A percentile compares a stretch with the other conserved stretches of the same genome.
These are phyloP conservation scores for Francoa sonchifolia DNA, from an alignment of 441 rosid species.

Conservation along the genomic window DNA sequence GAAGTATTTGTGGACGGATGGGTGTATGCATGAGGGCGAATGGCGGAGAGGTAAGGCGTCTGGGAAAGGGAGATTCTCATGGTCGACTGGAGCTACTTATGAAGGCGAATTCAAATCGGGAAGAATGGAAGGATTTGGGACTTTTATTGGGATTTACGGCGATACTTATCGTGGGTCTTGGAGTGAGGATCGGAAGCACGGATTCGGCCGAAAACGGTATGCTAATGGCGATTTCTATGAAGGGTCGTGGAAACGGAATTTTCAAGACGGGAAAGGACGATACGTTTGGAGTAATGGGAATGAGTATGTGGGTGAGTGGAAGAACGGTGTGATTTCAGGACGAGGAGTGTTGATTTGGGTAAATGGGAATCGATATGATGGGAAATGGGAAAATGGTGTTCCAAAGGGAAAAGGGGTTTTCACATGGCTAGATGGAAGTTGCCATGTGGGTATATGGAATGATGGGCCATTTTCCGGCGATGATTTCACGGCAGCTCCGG, in stretches of 20 bases:
- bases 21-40: slow-evolving; percentile 79
- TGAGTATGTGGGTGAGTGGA: slow-evolving; percentile 75
- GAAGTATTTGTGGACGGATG: slow-evolving; percentile 20
- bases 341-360: slow-evolving; percentile 75
- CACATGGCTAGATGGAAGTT: slow-evolving; percentile 68
- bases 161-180: background rate
- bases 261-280: slow-evolving; percentile 83
- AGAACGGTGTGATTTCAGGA: slow-evolving; percentile 58
- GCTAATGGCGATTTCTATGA: background rate
- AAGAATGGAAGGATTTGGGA: background rate
- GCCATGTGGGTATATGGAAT: slow-evolving; percentile 83
- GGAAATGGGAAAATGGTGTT: slow-evolving; percentile 76
- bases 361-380: slow-evolving; percentile 79
- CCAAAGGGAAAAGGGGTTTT: slow-evolving; percentile 88
- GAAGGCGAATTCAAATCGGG: slow-evolving; percentile 1
- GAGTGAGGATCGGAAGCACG: background rate
- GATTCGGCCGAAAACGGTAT: background rate
- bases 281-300: slow-evolving; percentile 79
- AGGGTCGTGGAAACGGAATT: background rate
- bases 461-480: slow-evolving; percentile 72
- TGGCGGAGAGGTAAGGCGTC: slow-evolving; percentile 47
- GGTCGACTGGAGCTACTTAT: background rate
- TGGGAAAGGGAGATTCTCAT: background rate
- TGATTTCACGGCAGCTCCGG: too few species aligned
- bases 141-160: background rate